Percentiles rank a stretch among this genome's conserved stretches.
Evolutionary conservation across 2,329 filamentous ascomycete species (phyloP).

Genomic region (Fusarium verticillioides): DNA sequence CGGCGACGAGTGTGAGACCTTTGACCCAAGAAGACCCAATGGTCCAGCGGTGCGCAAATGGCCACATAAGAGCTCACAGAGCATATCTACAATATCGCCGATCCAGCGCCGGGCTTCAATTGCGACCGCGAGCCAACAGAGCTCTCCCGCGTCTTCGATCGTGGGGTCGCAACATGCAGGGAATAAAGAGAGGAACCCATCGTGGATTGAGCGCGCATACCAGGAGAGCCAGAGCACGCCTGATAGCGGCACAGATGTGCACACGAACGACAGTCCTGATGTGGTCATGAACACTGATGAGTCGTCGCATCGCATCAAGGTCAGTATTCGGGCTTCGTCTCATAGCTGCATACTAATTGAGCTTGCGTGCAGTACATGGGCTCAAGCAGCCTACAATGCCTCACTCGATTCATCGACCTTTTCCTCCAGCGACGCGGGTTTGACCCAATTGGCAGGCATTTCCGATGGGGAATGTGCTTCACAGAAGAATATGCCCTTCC

Average conservation of each 20-base stretch:
- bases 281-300: conserved; percentile 39
- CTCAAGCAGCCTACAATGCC: conserved; percentile 35
- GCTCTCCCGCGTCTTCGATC: conserved; percentile 30
- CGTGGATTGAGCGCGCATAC: conserved; percentile 39
- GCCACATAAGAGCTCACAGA: conserved; percentile 27
- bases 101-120: conserved; percentile 23
- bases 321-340: not conserved
- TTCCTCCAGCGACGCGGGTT: conserved; percentile 33
- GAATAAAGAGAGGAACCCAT: conserved; percentile 22
- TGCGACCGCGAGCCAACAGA: conserved; percentile 28
- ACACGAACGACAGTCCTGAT: conserved; percentile 34
- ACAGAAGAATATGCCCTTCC: conserved; percentile 34
- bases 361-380: conserved; percentile 36
- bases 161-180: conserved; percentile 24
- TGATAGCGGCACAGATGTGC: conserved; percentile 17
- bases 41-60: conserved; percentile 37
- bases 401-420: conserved; percentile 31
- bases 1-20: conserved; percentile 35
- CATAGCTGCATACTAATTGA: not conserved
- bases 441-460: conserved; percentile 30
- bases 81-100: not conserved
- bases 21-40: conserved; percentile 34
- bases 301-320: conserved; percentile 39
- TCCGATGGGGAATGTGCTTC: conserved; percentile 39
- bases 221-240: conserved; percentile 26